Evolutionary conservation across 192 early-diverging fungal species (phyloP), one percentile per base, ranked within the genome.

Genomic region (Coemansia sp.): DNA sequence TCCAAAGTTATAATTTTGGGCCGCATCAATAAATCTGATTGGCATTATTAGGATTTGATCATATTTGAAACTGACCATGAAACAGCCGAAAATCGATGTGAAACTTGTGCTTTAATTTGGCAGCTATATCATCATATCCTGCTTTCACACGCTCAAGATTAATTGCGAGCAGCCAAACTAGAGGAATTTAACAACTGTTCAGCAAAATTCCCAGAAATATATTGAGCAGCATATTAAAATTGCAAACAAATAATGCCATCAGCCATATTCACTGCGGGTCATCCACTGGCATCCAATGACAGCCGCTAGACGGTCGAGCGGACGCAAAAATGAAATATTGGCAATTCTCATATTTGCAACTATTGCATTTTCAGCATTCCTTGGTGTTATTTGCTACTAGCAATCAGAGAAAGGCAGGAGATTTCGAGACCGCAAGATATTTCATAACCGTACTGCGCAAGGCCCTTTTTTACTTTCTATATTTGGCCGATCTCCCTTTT

Each of bases 371-470:
- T 59, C 41, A 45, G 24, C 23, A 60, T 56, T 35, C 41, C 39
- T 38, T 35, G 38, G 62, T 32, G 55, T 45, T 54, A 64, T 64
- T 60, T 72, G 65, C 59, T 72, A 65, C 64, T 52, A 62, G 35
- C 59, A 57, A 41, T 47, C 39, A 49, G 43, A 45, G 45, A 60
- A 22, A 49, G n/a, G 47, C 59, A 60, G n/a, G 24, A 25, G 29
- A 60, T 50, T 38, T 22, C 29, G 37, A 37, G 35, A 57, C 35
- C 62, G 24, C 25, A 15, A 12, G 43, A 56, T 49, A 49, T 45
- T 64, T 17, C 64, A 61, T 72, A 62, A 39, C 60, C 64, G 27
- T 72, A 66, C 59, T 66, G 70, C 47, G 29, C 32, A 10, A 38
- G 59, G 29, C n/a, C 22, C 56, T 38, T 59, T 56, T 57, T 64